Evolutionary conservation across 176 grass and related monocot genomes (phyloP), one percentile per base, ranked within the genome.

Genomic region (Rhynchospora tenuis): DNA sequence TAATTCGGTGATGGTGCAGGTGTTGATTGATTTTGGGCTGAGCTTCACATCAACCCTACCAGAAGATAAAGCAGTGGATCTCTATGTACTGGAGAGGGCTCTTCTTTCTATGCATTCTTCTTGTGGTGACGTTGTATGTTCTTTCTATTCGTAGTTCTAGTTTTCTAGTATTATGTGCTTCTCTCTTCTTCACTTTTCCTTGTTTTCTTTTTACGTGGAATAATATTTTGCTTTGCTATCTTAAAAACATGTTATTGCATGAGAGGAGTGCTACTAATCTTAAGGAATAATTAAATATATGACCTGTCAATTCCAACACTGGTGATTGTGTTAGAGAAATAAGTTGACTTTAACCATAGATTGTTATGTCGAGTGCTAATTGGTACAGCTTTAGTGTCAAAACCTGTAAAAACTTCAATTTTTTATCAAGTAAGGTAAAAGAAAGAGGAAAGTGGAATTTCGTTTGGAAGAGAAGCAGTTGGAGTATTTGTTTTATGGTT

Each of bases 11-110:
- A 17, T 75, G 71, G 23, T 87, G 43, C 84, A 98, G 95, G 82
- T 98, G 66, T 89, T 98, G 83, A 98, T 98, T 86, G 95, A 98
- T 86, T 98, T 98, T 87, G 95, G 95, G 71, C 84, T 98, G 82
- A 98, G 90, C 71, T 92, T 98, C 85, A 98, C 82, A 80, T 98
- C 92, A 85, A 87, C 87, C 74, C 81, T 98, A 86, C 89, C 95
- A 0, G 95, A 95, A 86, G 95, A 95, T 86, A 98, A 98, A 88
- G 92, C 92, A 28, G 95, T 98, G 14, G 95, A 98, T 82, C 50
- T 98, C 13, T 98, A 98, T 86, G 92, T 98, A 64, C 84, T 98
- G 29, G 95, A 98, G 87, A 95, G 95, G 94, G 95, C 92, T 73
- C 88, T 98, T 74, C 56, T 98, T 82, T 91, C 92, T 15, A 98